phyloP scores from a whole-genome alignment of 768 basidiomycete species.

The Rhodotorula sphaerocarpa region DNA sequence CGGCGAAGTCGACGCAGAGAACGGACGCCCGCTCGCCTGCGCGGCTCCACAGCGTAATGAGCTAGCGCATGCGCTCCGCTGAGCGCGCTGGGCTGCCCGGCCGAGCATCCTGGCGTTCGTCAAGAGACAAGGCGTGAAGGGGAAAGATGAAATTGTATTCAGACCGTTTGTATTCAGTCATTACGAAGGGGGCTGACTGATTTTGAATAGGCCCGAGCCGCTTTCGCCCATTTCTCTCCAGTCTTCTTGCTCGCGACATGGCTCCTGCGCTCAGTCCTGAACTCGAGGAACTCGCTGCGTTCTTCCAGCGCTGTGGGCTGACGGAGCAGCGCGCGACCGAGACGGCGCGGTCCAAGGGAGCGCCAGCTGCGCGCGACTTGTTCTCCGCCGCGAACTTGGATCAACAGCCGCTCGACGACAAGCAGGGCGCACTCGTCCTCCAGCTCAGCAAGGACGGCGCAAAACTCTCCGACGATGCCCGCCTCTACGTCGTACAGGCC shows the following conservation, averaged over 20 bases:
- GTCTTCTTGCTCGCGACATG: background rate
- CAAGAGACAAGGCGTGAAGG: too few relatives aligned
- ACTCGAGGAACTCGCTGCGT: slow-evolving; percentile 8
- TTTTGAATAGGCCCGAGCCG: too few relatives aligned
- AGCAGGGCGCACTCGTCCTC: slow-evolving; percentile 21
- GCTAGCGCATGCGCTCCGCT: too few relatives aligned
- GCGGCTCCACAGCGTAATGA: too few relatives aligned
- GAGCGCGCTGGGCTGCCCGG: too few relatives aligned
- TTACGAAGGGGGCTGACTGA: background rate
- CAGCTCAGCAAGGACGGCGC: slow-evolving; percentile 48
- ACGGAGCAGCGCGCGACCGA: slow-evolving; percentile 15
- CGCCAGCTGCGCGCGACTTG: slow-evolving; percentile 3
- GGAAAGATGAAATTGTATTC: too few relatives aligned
- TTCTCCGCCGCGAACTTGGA: slow-evolving; percentile 9
- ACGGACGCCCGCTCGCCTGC: too few relatives aligned
- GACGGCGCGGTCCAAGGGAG: slow-evolving; percentile 19
- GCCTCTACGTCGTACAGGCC: slow-evolving; percentile 57
- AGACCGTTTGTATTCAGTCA: too few relatives aligned
- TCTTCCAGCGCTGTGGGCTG: slow-evolving; percentile 26
- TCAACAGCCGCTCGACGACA: slow-evolving; percentile 11
- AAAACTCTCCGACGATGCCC: slow-evolving; percentile 51
- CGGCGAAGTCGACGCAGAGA: too few relatives aligned
- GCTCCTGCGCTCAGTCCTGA: slow-evolving; percentile 16
- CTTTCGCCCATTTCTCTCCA: background rate
- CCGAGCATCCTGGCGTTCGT: too few relatives aligned